Evolutionary conservation across 2,329 filamentous ascomycete genomes (phyloP).

Genomic region (Myriangium duriaei): DNA sequence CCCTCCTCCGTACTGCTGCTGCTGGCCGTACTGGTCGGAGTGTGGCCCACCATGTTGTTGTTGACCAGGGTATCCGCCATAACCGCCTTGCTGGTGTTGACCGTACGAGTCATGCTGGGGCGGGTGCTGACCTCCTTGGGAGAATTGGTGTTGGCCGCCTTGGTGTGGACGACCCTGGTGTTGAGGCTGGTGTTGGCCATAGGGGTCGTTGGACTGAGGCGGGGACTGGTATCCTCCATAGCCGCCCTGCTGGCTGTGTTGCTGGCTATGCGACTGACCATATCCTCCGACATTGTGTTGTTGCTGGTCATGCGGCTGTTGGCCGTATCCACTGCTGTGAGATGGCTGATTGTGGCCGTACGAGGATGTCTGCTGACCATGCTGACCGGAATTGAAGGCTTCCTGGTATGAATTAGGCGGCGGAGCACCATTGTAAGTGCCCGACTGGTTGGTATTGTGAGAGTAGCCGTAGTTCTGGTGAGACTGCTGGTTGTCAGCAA

Average conservation of each 20-base stretch:
- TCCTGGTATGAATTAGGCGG: conserved; percentile 25
- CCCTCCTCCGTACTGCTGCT: neutral
- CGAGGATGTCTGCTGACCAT: conserved; percentile 15
- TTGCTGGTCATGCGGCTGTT: conserved; percentile 12
- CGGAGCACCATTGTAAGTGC: conserved; percentile 25
- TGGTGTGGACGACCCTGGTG: conserved; percentile 57
- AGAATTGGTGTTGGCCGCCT: conserved; percentile 1
- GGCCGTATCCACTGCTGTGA: too few species aligned
- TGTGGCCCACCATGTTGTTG: neutral
- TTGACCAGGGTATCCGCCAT: too few species aligned
- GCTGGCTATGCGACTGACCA: conserved; percentile 14
- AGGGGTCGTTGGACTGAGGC: conserved; percentile 48
- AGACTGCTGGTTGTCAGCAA: conserved; percentile 1
- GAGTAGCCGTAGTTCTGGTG: conserved; percentile 25
- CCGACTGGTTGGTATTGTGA: conserved; percentile 17
- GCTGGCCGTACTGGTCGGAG: conserved; percentile 5
- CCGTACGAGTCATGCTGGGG: neutral
- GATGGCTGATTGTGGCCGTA: conserved; percentile 9
- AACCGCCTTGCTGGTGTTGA: conserved; percentile 2
- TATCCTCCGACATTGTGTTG: conserved; percentile 13
- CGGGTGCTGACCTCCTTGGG: neutral
- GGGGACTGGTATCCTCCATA: conserved; percentile 13
- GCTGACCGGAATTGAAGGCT: conserved; percentile 15
- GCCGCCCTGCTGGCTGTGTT: conserved; percentile 12
- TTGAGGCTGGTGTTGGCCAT: conserved; percentile 97